Conservation (phyloP, 176 grass and related monocot genomes). For the Oryza meyeriana region DNA sequence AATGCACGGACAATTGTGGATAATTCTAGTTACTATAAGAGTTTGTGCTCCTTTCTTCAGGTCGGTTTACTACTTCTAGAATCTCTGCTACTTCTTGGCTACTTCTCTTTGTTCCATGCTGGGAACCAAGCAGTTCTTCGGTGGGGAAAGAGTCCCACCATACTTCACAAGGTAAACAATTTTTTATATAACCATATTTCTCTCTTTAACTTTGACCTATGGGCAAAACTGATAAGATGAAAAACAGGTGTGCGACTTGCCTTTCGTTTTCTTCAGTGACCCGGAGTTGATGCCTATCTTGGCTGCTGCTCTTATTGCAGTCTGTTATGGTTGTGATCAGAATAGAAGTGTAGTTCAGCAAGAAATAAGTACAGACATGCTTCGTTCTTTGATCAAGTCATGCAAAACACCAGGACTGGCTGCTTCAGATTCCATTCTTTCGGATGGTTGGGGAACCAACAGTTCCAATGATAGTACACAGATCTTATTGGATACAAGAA, state of each 20-base stretch:
- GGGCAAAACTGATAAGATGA: conserved; percentile 39
- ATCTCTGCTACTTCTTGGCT: conserved; percentile 85
- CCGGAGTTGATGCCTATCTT: conserved; percentile 83
- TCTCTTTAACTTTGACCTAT: background rate
- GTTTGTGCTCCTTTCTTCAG: conserved; percentile 35
- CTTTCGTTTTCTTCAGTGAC: conserved; percentile 92
- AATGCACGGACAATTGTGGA: background rate
- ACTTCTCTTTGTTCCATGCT: conserved; percentile 97
- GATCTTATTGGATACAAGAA: conserved; percentile 49
- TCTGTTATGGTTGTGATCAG: conserved; percentile 91
- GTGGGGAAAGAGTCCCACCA: conserved; percentile 99
- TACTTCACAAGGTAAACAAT: conserved; percentile 89
- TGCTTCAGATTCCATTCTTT: conserved; percentile 37
- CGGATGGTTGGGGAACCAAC: conserved; percentile 41
- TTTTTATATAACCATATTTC: background rate
- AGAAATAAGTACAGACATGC: conserved; percentile 96
- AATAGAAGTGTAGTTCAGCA: conserved; percentile 83
- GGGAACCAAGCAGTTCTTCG: conserved; percentile 97
- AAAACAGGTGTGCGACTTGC: conserved; percentile 95
- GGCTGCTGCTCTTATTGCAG: conserved; percentile 74
- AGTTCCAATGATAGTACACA: conserved; percentile 46
- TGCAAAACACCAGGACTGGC: conserved; percentile 46
- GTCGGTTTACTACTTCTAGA: conserved; percentile 90
- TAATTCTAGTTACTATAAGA: background rate
- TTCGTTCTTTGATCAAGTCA: conserved; percentile 69